These are phyloP conservation scores for Silybum marianum DNA, from an alignment of 129 eudicot species.

Conservation along the genomic window DNA sequence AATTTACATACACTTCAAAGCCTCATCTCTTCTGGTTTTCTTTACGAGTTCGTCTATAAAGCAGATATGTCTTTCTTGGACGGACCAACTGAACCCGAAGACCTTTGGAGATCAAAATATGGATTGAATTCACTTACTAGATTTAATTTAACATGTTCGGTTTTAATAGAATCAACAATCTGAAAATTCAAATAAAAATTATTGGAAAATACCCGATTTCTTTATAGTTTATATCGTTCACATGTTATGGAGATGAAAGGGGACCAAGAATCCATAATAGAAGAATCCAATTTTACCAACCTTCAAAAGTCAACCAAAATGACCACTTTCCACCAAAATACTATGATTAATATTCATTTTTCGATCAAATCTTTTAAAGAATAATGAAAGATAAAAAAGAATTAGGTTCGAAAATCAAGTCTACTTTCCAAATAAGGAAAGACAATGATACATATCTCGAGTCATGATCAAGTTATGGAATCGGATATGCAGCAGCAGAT, in stretches of 20 bases:
- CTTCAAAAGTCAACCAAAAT: slow-evolving; percentile 20
- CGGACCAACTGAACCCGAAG: not conserved
- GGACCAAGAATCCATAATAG: not conserved
- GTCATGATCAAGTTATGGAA: not conserved
- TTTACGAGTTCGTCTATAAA: not conserved
- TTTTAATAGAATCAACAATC: not conserved
- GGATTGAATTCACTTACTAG: not conserved
- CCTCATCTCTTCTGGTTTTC: not conserved
- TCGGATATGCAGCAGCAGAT: not conserved
- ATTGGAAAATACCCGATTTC: not conserved
- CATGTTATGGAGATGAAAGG: slow-evolving; percentile 11
- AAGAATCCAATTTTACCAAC: slow-evolving; percentile 11
- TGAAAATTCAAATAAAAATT: not conserved
- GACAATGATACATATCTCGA: not conserved
- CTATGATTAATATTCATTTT: slow-evolving; percentile 4
- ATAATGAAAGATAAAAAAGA: not conserved
- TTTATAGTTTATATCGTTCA: not conserved
- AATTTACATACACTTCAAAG: not conserved
- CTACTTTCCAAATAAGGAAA: slow-evolving; percentile 9
- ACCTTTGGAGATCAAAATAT: not conserved
- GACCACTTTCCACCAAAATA: not conserved
- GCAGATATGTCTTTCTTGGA: not conserved
- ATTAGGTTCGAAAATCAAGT: slow-evolving; percentile 3
- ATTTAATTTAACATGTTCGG: not conserved
- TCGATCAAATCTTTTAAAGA: not conserved